Evolutionary conservation across 1,139 yeast species (phyloP), one percentile per base, ranked within the genome.

Genomic region (Debaryomycetaceae sp.): DNA sequence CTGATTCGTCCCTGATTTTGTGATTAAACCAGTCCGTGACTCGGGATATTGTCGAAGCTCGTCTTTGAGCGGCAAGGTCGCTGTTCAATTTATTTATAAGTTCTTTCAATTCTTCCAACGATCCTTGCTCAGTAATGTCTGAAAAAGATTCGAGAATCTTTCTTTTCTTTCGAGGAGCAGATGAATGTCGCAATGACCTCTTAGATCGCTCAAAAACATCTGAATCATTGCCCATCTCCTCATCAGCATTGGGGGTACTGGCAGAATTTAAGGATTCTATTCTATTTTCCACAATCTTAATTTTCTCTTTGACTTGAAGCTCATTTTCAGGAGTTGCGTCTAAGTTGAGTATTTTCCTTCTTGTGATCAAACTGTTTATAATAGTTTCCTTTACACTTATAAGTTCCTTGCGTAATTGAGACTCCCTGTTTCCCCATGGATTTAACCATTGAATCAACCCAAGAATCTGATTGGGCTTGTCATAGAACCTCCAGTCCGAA

Each of bases 351-450:
- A 81, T 81, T 49, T 72, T 79, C 43, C 72, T 66, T 51, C 96
- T 76, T 1, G 88, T 79, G 14, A 66, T 69, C 59, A 87, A 78
- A 55, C 90, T 78, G 9, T 74, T 68, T 20, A 63, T 58, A 14
- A 91, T 76, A 17, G 78, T 75, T 8, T 78, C 83, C 51, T 79
- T 76, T 6, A 82, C 73, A 5, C 67, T 65, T 7, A 63, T 52
- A 42, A 90, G 63, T 56, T 88, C 96, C 50, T 84, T 84, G 35
- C 78, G 66, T 39, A 93, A 72, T 36, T 69, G 73, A 7, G 82
- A 73, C 59, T 93, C 99, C 39, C 97, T 72, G 43, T 69, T 70
- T 4, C 98, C 98, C 75, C 83, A 79, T 6, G 81, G 83, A 55
- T 85, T 83, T 44, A 91, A 71, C 89, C 95, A 87, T 9, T 66